Conservation (phyloP, 2,329 filamentous ascomycete species). For the Talaromyces sp. region DNA sequence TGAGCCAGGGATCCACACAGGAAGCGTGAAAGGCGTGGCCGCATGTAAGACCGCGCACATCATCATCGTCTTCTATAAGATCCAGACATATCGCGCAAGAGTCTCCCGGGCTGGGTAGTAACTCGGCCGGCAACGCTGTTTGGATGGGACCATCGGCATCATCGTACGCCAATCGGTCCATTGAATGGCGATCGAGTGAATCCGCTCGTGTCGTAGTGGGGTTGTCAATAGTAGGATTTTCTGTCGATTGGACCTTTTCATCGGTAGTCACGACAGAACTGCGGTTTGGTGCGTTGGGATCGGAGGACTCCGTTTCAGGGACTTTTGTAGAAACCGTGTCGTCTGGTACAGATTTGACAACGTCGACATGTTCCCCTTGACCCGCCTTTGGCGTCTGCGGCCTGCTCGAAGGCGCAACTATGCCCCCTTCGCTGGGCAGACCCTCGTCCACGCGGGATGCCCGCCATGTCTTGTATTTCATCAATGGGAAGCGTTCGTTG, state of each 20-base stretch:
- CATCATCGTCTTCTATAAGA: conserved; percentile 87
- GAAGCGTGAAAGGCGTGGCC: conserved; percentile 97
- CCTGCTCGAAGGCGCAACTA: conserved; percentile 65
- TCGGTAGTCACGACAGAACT: conserved; percentile 8
- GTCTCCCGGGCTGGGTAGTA: conserved; percentile 76
- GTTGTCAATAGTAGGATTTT: background rate
- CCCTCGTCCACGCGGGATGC: conserved; percentile 76
- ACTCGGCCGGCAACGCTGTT: conserved; percentile 72
- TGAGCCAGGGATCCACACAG: conserved; percentile 95
- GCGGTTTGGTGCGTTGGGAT: conserved; percentile 13
- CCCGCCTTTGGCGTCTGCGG: conserved; percentile 65
- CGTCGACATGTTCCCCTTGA: conserved; percentile 39
- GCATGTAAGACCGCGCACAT: conserved; percentile 87
- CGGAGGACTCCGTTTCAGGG: conserved; percentile 15
- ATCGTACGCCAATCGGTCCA: conserved; percentile 44
- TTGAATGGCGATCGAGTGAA: conserved; percentile 49
- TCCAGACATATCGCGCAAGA: conserved; percentile 97
- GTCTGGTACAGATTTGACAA: conserved; percentile 15
- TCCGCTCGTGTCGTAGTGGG: conserved; percentile 34
- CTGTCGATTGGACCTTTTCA: conserved; percentile 14
- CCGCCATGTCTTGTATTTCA: conserved; percentile 95
- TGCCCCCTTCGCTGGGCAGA: conserved; percentile 75
- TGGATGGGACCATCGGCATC: conserved; percentile 76
- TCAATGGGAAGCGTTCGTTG: conserved; percentile 91
- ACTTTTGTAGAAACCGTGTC: conserved; percentile 18